Evolutionary conservation across 176 grass and related monocot species (phyloP), one percentile per base, ranked within the genome.

Genomic region (Zoysia pacifica): DNA sequence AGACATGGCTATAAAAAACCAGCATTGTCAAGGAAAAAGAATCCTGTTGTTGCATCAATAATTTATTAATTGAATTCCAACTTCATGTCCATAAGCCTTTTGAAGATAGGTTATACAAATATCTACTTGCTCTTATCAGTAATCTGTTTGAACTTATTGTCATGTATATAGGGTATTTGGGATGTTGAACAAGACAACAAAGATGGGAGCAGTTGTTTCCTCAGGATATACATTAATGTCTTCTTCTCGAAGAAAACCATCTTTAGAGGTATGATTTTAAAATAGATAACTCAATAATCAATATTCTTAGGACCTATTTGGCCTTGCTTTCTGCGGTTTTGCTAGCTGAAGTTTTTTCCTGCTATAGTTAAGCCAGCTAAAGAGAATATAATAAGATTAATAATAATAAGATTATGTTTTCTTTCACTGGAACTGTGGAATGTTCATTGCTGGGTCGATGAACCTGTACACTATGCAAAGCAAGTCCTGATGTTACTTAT

Each of bases 221-320:
- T 99, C 53, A 87, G 82, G 69, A 80, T 93, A 79, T 96, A 89
- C 88, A 70, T 82, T 67, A 91, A 93, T 84, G 90, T 95, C 5
- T 87, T 69, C 28, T 99, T 99, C 79, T 83, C 65, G 43, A 99
- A 91, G 86, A 95, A 83, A 87, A 99, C 97, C 11, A 93, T 99
- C 77, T 99, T 99, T 89, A 93, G 74, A 84, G 97, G 97, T 99
- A 91, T 82, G 77, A 77, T 55, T 87, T 35, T 40, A 84, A 64
- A 72, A 53, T 28, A 5, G 42, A 28, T 60, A 55, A 55, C 55
- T 58, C 58, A 9, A 61, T 11, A 16, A 52, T 76, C 45, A 58
- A 41, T 65, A 41, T 74, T 36, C 7, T 58, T 59, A 48, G 19
- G 53, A 44, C 36, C 65, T 41, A 18, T 77, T 77, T 19, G 12